Conservation (phyloP, 148 eudicot species). For the Vaccinium macrocarpon region DNA sequence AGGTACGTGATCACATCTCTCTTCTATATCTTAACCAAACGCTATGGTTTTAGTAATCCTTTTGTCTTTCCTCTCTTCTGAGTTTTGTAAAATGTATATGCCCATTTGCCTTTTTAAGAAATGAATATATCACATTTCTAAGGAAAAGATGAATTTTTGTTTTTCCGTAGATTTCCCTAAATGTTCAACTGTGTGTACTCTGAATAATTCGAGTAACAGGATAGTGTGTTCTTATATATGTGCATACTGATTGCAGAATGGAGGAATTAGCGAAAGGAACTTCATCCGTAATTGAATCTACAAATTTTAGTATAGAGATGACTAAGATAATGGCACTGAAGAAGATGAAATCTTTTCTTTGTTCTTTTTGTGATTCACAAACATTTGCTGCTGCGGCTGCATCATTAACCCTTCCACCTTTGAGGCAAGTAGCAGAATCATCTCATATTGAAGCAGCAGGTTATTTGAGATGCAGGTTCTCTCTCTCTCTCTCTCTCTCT, state of each 20-base stretch:
- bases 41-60: neutral
- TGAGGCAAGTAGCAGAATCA: no score
- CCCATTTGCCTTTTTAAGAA: neutral
- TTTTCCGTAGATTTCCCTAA: neutral
- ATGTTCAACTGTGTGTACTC: neutral
- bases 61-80: neutral
- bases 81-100: neutral
- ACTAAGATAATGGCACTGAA: slow-evolving; percentile 77
- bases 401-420: no score
- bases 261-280: slow-evolving; percentile 75
- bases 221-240: neutral
- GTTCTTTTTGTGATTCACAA: slow-evolving; percentile 56
- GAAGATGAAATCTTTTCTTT: slow-evolving; percentile 66
- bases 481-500: slow-evolving; percentile 12
- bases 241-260: slow-evolving; percentile 50
- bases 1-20: slow-evolving; percentile 46
- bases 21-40: neutral
- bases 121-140: neutral
- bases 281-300: slow-evolving; percentile 55
- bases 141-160: neutral
- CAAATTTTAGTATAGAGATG: slow-evolving; percentile 59
- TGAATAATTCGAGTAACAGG: neutral
- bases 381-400: slow-evolving; percentile 19
- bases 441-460: no score
- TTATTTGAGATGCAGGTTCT: slow-evolving; percentile 7